Evolutionary conservation across 257 asterid genomes (phyloP), one percentile per base, ranked within the genome.

Genomic region (Fraxinus americana): DNA sequence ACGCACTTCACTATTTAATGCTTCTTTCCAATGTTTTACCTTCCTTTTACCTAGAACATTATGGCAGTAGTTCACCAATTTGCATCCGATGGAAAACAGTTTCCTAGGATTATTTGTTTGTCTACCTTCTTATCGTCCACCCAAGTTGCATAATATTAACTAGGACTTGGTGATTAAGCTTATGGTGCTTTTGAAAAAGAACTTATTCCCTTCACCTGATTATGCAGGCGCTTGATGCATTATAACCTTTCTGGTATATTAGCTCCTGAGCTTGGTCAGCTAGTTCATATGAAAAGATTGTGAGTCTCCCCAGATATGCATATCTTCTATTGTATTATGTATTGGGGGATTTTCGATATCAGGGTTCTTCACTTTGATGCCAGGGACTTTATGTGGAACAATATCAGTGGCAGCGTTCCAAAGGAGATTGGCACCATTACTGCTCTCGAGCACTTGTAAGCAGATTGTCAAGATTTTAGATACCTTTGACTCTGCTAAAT

Each of bases 301-400:
- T 87, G 70, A 85, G 89, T 76, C 75, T 7, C 82, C 75, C 32
- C 32, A 38, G 9, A 41, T 39, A 52, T 29, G 16, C 34, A 21
- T 76, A 1, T 25, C 35, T 29, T 36, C 17, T 27, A 54, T 48
- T 21, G 73, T 41, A 23, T 54, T 23, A 25, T 32, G 30, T 21
- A 3, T 67, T 27, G 17, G 5, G 11, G 5, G 8, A 23, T 39
- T 3, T 67, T 45, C 19, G 1, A 4, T 32, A n/a, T 70, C 74
- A 38, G 6, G 35, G 43, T 43, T 45, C 8, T 12, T 23, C 39
- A 63, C 69, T 63, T 73, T 38, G 35, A n/a, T 48, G 32, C 16
- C 81, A 87, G 89, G 86, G 86, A 87, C 78, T 87, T 87, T 63
- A 72, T 87, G 86, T 87, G 89, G 87, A 85, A 87, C 82, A 23